Conservation (phyloP, 495 filamentous ascomycete species). For the Tuber indicum region DNA sequence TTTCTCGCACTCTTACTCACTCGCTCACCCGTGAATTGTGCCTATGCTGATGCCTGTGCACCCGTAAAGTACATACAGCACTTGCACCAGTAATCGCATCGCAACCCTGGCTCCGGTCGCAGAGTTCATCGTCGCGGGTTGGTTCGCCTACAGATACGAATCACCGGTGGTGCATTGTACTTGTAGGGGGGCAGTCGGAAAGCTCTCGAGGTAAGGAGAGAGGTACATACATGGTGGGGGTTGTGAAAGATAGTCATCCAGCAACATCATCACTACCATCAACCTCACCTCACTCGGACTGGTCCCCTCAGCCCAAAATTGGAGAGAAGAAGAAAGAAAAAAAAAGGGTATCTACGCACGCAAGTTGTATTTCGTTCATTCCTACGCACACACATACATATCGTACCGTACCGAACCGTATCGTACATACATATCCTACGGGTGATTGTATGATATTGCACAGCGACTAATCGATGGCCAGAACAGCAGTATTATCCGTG, state of each 20-base stretch:
- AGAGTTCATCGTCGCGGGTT: not conserved
- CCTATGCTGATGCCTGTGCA: conserved; percentile 3
- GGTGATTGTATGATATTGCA: not conserved
- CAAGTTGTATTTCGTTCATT: not conserved
- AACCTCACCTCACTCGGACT: not conserved
- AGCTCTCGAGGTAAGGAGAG: not conserved
- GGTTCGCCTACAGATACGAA: conserved; percentile 1
- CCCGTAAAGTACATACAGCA: conserved; percentile 3
- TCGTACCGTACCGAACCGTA: not conserved
- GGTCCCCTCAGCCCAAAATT: not conserved
- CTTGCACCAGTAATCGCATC: not conserved
- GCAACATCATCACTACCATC: not conserved
- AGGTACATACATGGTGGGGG: not conserved
- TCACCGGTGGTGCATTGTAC: not conserved
- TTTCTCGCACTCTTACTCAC: not conserved
- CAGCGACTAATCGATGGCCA: not conserved
- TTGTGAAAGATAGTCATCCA: not conserved
- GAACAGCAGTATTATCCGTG: not conserved
- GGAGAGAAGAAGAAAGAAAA: not conserved
- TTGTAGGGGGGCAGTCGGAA: not conserved
- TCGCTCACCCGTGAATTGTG: not conserved
- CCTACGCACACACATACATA: not conserved
- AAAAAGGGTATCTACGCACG: not conserved
- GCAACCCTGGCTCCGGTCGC: not conserved
- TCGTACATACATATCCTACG: not conserved